Percentiles rank a stretch among this genome's conserved stretches.
These are phyloP conservation scores for Xylaria acuta DNA, from an alignment of 495 filamentous ascomycete species.

Conservation along the genomic window DNA sequence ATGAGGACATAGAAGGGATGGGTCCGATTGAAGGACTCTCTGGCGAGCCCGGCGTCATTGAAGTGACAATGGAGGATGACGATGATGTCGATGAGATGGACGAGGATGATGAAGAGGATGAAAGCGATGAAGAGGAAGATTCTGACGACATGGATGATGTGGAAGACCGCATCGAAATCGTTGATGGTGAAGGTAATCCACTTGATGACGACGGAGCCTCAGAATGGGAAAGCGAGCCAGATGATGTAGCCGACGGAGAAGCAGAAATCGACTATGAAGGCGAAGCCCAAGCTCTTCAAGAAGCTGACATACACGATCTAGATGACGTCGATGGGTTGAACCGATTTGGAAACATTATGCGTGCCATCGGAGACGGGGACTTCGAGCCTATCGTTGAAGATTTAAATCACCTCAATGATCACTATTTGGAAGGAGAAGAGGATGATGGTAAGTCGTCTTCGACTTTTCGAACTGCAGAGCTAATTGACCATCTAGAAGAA, in stretches of 20 bases:
- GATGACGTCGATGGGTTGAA: constrained; percentile 52
- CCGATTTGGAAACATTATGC: constrained; percentile 61
- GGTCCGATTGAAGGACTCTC: constrained; percentile 85
- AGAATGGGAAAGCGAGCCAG: constrained; percentile 64
- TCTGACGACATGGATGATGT: constrained; percentile 59
- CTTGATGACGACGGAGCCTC: constrained; percentile 59
- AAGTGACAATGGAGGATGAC: constrained; percentile 85
- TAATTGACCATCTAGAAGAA: constrained; percentile 37
- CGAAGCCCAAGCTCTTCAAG: constrained; percentile 52
- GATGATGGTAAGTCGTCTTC: constrained; percentile 61
- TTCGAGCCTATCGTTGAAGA: constrained; percentile 56
- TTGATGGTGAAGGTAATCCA: constrained; percentile 61
- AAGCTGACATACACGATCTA: constrained; percentile 47
- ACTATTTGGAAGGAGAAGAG: constrained; percentile 72
- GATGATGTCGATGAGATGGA: constrained; percentile 72
- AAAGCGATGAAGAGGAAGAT: constrained; percentile 58
- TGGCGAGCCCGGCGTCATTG: constrained; percentile 75
- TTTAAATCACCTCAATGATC: constrained; percentile 54
- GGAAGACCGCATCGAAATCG: constrained; percentile 61
- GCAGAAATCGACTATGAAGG: constrained; percentile 58
- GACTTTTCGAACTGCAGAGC: background rate
- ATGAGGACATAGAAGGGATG: constrained; percentile 75
- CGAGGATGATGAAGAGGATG: constrained; percentile 63
- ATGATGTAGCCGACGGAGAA: constrained; percentile 62
- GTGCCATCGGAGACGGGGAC: constrained; percentile 69